A percentile compares a stretch with the other conserved stretches of the same genome.
phyloP scores from a whole-genome alignment of 495 filamentous ascomycete genomes.

The Tuber microsphaerosporum region DNA sequence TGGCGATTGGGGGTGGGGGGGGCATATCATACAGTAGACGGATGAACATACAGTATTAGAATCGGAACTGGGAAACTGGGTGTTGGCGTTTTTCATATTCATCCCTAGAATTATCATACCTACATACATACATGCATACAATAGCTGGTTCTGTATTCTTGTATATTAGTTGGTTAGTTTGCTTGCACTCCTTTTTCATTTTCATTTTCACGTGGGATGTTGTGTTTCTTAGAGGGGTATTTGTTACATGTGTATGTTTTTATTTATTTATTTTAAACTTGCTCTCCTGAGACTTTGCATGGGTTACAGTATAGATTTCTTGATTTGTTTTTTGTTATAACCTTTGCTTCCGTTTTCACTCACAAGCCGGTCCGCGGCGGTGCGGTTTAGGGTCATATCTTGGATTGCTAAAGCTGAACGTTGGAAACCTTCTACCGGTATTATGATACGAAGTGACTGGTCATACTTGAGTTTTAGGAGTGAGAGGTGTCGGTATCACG shows the following conservation, averaged over 20 bases:
- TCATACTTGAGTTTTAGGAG: not conserved
- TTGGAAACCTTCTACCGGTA: no score
- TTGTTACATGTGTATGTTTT: not conserved
- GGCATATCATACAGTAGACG: not conserved
- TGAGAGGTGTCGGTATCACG: not conserved
- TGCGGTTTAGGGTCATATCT: not conserved
- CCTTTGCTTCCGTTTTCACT: not conserved
- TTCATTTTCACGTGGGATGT: not conserved
- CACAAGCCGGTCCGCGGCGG: not conserved
- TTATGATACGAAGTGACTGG: not conserved
- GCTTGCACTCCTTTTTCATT: not conserved
- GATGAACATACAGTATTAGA: not conserved
- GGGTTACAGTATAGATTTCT: not conserved
- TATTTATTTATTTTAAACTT: not conserved
- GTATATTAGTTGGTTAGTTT: not conserved
- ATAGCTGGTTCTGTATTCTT: not conserved
- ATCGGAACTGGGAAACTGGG: conserved; percentile 2
- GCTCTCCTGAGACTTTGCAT: not conserved
- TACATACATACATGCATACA: not conserved
- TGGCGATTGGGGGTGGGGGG: not conserved
- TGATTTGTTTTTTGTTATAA: not conserved
- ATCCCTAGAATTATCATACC: not conserved
- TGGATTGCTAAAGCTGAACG: not conserved
- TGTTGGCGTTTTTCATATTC: not conserved
- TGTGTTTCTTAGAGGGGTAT: not conserved